Base-by-base conservation (phyloP, 345 rosid genomes). In the Kandelia obovata region DNA sequence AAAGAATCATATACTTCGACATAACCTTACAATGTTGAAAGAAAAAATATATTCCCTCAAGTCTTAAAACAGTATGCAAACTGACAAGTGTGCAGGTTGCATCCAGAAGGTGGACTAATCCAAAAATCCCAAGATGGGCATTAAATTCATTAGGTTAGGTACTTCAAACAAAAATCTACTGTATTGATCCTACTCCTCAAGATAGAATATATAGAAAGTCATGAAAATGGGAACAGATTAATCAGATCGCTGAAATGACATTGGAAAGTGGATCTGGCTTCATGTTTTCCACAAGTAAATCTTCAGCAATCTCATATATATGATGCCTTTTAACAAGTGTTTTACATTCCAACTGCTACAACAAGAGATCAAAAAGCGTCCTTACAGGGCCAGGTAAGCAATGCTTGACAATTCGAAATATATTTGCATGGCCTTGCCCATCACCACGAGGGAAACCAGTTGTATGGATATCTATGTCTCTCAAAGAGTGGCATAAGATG, bases 321-420 rank as follows among this genome's bases (percentile, higher is more conserved):
- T 11, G 49, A 13, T 11, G 49, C 49, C 49, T 43, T 39, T 13
- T 43, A 43, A 13, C 49, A 43, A 43, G 49, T 43, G 13, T 43
- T 43, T 43, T 13, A 77, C n/a, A 66, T 56, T 47, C 55, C 53
- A 49, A 61, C 60, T 19, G 76, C 49, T 30, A 64, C 43, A 62
- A 19, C 51, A 53, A 52, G 5, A 61, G 75, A 65, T 66, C 20
- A 76, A 69, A 58, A 23, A 62, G 67, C 25, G 65, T 65, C 46
- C 98, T 89, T 82, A 94, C 98, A 68, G 98, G 96, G 53, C 98
- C 98, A 77, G 97, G 98, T 72, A 94, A 75, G 83, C 97, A 91
- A 61, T 87, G 96, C 84, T 89, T 91, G 71, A 91, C 95, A 75
- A 85, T 92, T 75, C 95, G 96, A 58, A 94, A 94, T 51, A 94